Conservation (phyloP, 306 rosid species). For the Lithocarpus polystachyus region DNA sequence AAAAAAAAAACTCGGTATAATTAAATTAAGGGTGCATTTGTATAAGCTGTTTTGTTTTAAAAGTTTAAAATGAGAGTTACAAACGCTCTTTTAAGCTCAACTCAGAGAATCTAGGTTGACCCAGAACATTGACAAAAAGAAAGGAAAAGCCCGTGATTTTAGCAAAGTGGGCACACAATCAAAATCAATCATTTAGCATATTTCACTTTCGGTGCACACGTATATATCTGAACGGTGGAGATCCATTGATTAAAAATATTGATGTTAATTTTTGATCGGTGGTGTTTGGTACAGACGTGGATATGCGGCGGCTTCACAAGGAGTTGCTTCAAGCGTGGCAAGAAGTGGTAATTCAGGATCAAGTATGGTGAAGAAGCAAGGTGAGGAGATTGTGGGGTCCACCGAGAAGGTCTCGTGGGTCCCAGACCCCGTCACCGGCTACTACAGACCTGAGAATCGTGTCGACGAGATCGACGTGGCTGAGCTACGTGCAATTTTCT, state of each 20-base stretch:
- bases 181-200: background rate
- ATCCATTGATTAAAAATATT: background rate
- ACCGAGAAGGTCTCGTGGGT: slow-evolving; percentile 72
- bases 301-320: slow-evolving; percentile 50
- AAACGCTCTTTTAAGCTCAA: too few species aligned
- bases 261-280: background rate
- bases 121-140: background rate
- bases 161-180: background rate
- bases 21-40: too few species aligned
- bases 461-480: slow-evolving; percentile 63
- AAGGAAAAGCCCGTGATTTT: background rate
- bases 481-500: slow-evolving; percentile 62
- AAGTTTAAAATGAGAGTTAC: too few species aligned
- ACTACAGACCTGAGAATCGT: slow-evolving; percentile 71
- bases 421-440: slow-evolving; percentile 87
- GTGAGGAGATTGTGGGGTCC: slow-evolving; percentile 28
- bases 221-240: background rate
- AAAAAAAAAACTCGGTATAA: too few species aligned
- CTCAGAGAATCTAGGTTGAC: too few species aligned
- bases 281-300: slow-evolving; percentile 57
- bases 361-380: slow-evolving; percentile 38
- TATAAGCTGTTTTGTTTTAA: too few species aligned
- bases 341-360: slow-evolving; percentile 28
- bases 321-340: slow-evolving; percentile 34
- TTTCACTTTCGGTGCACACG: background rate